Percentiles rank a stretch among this genome's conserved stretches.
These are phyloP conservation scores for Penicillium psychrofluorescens DNA, from an alignment of 495 filamentous ascomycete species.

Conservation along the genomic window DNA sequence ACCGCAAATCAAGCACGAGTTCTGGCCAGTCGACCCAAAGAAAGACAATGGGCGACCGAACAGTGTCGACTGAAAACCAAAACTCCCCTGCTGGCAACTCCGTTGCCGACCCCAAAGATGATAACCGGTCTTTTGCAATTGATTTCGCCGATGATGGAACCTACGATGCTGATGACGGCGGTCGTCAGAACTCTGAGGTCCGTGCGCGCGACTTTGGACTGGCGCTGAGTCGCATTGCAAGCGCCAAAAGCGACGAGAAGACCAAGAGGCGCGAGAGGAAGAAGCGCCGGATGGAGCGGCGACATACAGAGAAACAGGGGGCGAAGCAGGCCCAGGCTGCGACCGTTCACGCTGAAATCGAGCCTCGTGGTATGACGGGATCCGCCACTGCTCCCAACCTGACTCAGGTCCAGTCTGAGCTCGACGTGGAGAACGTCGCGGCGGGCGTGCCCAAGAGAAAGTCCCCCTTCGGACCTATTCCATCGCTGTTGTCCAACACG, in stretches of 20 bases:
- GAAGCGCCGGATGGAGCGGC: constrained; percentile 18
- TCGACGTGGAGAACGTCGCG: too few species aligned
- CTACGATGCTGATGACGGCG: constrained; percentile 23
- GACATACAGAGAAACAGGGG: constrained; percentile 2
- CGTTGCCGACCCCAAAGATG: constrained; percentile 19
- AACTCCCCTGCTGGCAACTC: constrained; percentile 17
- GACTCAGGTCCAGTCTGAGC: background rate
- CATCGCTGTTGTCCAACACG: constrained; percentile 55
- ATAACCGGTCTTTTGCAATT: constrained; percentile 18
- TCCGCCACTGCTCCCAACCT: constrained; percentile 11
- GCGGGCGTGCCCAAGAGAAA: constrained; percentile 1
- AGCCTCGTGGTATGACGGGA: constrained; percentile 7
- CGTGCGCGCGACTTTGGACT: constrained; percentile 29
- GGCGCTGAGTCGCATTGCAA: constrained; percentile 5
- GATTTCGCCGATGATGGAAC: constrained; percentile 26
- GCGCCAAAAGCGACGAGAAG: constrained; percentile 13
- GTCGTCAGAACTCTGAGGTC: constrained; percentile 9
- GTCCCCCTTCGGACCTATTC: constrained; percentile 44
- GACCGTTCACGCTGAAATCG: background rate
- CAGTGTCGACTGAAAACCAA: constrained; percentile 12
- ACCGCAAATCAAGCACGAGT: constrained; percentile 66
- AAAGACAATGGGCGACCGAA: constrained; percentile 9
- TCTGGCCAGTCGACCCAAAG: constrained; percentile 34
- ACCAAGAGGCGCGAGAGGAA: constrained; percentile 22
- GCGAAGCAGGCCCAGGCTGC: background rate